Conservation (phyloP, 176 grass and related monocot species). For the Neostapfia colusana region DNA sequence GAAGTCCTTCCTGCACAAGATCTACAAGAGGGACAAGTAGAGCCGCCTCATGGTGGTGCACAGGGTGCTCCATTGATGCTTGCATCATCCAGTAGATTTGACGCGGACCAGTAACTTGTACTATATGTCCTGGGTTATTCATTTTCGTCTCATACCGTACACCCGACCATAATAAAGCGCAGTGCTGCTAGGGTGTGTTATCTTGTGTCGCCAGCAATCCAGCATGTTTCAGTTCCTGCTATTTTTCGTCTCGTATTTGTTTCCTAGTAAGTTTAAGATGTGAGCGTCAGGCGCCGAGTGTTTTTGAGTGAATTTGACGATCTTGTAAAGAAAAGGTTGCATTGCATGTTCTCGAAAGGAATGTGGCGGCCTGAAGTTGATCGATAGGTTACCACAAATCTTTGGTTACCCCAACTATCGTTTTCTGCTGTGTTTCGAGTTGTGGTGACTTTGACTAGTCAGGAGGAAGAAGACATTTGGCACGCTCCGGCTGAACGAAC, state of each 20-base stretch:
- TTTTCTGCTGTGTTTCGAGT: neutral
- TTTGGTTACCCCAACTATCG: too few relatives aligned
- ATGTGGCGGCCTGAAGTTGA: too few relatives aligned
- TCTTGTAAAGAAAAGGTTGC: neutral
- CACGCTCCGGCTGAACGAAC: neutral
- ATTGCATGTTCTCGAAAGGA: too few relatives aligned
- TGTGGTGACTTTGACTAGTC: neutral
- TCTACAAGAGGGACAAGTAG: conserved; percentile 93
- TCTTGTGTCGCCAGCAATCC: neutral
- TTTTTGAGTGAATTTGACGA: neutral
- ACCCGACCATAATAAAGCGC: neutral
- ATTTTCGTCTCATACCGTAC: neutral
- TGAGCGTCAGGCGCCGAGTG: neutral
- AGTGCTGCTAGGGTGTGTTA: neutral
- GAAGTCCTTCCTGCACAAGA: conserved; percentile 90
- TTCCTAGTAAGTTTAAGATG: neutral
- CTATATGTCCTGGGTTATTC: conserved; percentile 9
- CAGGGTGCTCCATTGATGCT: conserved; percentile 19
- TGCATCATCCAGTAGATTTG: conserved; percentile 3
- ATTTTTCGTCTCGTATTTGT: neutral
- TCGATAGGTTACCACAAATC: too few relatives aligned
- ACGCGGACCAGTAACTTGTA: conserved; percentile 6
- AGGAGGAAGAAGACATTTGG: neutral
- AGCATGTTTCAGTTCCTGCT: neutral
- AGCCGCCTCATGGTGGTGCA: conserved; percentile 12